phyloP scores from a whole-genome alignment of 306 rosid species.

The Hylodesmum podocarpum region DNA sequence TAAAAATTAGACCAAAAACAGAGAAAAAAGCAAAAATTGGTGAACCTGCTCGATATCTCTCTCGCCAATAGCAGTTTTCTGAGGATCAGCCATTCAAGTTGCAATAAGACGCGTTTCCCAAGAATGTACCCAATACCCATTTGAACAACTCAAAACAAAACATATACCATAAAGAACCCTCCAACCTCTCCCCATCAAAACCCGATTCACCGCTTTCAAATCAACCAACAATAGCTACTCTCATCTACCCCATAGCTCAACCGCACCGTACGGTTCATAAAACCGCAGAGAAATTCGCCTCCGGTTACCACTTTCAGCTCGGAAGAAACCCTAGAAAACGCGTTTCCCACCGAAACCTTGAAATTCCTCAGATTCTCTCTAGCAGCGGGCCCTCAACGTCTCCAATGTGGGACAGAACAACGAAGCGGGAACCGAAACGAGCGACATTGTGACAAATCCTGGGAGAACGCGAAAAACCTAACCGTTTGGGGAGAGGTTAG shows the following conservation, averaged over 20 bases:
- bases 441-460: slow-evolving; percentile 40
- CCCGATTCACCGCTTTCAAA: slow-evolving; percentile 30
- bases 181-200: slow-evolving; percentile 65
- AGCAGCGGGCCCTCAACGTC: neutral
- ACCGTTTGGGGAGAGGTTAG: slow-evolving; percentile 28
- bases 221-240: slow-evolving; percentile 4
- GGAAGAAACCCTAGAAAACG: slow-evolving; percentile 55
- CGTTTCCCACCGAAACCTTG: slow-evolving; percentile 16
- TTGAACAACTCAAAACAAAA: slow-evolving; percentile 52
- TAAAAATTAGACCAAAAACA: neutral
- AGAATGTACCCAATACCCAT: slow-evolving; percentile 65
- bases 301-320: slow-evolving; percentile 46
- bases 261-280: slow-evolving; percentile 19
- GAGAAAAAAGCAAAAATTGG: neutral
- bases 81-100: slow-evolving; percentile 96
- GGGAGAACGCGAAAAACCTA: slow-evolving; percentile 22
- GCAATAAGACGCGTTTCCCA: slow-evolving; percentile 48
- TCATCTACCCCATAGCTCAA: slow-evolving; percentile 60
- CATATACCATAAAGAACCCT: slow-evolving; percentile 40
- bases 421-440: slow-evolving; percentile 18
- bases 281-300: slow-evolving; percentile 3
- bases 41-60: slow-evolving; percentile 92
- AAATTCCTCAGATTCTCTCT: neutral
- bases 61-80: slow-evolving; percentile 52
- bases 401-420: slow-evolving; percentile 4